A percentile compares a stretch with the other conserved stretches of the same genome.
These are phyloP conservation scores for Rhodotorula graminis DNA, from an alignment of 768 basidiomycete species.

Conservation along the genomic window DNA sequence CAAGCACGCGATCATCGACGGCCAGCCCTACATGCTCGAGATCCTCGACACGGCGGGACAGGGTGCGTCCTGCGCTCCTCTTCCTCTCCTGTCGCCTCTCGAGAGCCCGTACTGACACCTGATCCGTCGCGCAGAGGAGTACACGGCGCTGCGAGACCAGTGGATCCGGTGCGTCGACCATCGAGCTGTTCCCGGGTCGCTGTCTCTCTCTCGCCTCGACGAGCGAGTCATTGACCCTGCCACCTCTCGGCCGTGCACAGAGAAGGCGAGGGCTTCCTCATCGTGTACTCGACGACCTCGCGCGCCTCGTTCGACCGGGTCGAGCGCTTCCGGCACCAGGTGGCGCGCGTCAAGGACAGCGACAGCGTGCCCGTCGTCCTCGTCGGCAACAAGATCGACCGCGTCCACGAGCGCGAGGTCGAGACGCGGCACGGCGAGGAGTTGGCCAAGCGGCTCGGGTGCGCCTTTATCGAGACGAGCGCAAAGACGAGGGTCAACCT, in stretches of 20 bases:
- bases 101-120: too few species aligned
- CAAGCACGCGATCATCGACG: slow-evolving; percentile 85
- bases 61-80: slow-evolving; percentile 25
- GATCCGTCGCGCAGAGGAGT: slow-evolving; percentile 34
- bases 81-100: too few species aligned
- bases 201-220: not conserved
- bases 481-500: slow-evolving; percentile 92
- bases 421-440: slow-evolving; percentile 80
- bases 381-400: slow-evolving; percentile 95
- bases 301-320: slow-evolving; percentile 97
- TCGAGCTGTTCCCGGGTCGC: not conserved
- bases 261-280: slow-evolving; percentile 85
- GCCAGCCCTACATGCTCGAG: slow-evolving; percentile 95
- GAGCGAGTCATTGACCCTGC: not conserved
- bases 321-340: slow-evolving; percentile 90
- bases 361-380: slow-evolving; percentile 92
- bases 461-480: slow-evolving; percentile 93
- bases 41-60: slow-evolving; percentile 97
- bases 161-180: slow-evolving; percentile 42
- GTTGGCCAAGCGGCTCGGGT: slow-evolving; percentile 76
- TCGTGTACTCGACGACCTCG: slow-evolving; percentile 97
- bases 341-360: slow-evolving; percentile 85
- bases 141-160: slow-evolving; percentile 44
- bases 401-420: slow-evolving; percentile 93
- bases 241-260: slow-evolving; percentile 20